Evolutionary conservation across 2,329 filamentous ascomycete species (phyloP).

Genomic region (Penicillium sp.): DNA sequence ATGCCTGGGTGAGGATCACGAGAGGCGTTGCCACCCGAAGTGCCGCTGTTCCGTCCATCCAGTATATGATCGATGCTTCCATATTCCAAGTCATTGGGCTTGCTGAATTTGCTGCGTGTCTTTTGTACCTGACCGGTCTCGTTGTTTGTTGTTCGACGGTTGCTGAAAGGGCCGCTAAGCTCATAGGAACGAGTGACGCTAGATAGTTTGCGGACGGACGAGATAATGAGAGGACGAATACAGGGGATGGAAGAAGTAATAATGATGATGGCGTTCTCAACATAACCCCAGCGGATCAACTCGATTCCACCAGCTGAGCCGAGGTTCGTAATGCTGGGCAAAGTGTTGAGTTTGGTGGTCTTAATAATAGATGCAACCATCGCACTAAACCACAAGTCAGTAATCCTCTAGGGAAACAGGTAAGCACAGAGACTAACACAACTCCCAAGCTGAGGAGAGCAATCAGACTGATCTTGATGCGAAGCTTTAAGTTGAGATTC

Average conservation of each 20-base stretch:
- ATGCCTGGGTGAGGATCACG: conserved; percentile 23
- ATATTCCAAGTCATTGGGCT: conserved; percentile 20
- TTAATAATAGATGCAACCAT: conserved; percentile 40
- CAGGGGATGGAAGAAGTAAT: conserved; percentile 37
- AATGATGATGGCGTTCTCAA: conserved; percentile 35
- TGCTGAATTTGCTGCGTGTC: conserved; percentile 12
- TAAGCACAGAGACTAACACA: too few species aligned
- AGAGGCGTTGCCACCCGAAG: conserved; percentile 13
- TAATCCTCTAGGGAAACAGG: too few species aligned
- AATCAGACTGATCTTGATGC: conserved; percentile 35
- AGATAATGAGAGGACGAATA: conserved; percentile 35
- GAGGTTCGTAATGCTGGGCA: conserved; percentile 34
- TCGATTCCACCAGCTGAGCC: conserved; percentile 28
- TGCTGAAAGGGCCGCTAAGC: conserved; percentile 28
- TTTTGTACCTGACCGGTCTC: conserved; percentile 15
- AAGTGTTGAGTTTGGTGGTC: conserved; percentile 29
- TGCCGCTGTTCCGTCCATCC: conserved; percentile 12
- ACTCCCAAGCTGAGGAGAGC: conserved; percentile 32
- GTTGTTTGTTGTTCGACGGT: conserved; percentile 21
- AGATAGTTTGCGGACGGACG: conserved; percentile 36
- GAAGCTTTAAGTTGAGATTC: conserved; percentile 34
- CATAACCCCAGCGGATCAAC: conserved; percentile 36
- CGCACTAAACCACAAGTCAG: conserved; percentile 24
- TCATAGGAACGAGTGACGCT: conserved; percentile 34
- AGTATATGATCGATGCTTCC: conserved; percentile 34